Base-by-base conservation (phyloP, 2,329 filamentous ascomycete genomes). In the Grosmannia serpens region DNA sequence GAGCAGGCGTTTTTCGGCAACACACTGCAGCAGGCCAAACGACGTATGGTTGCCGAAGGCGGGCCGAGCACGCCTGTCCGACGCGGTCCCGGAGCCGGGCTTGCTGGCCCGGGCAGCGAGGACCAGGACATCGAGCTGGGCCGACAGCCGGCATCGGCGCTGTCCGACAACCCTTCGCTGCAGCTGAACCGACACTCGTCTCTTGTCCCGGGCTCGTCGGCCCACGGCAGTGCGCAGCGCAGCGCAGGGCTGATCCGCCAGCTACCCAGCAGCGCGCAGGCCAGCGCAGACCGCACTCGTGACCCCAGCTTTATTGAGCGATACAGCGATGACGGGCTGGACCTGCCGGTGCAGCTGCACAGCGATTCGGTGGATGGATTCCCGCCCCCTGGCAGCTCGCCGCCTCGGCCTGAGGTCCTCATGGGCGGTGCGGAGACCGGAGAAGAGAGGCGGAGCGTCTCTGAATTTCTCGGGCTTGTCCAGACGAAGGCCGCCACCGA, bases 81-180 rank as follows among this genome's bases (percentile, higher is more conserved):
- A 20, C 61, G 57, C 5, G 27, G 55, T 7, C 17, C 4, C 47
- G 35, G 1, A 22, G 52, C 2, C 6, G 53, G 26, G 2, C 27
- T 33, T 9, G 15, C 6, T 5, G 53, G 35, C 15, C 15, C 10
- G 44, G 47, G 17, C 27, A 7, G 29, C 50, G 68, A 68, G 41
- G 69, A 68, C 0, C 62, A 66, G 4, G 63, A 60, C 4, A 53
- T 69, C 24, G 90, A 95, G 69, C 70, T 89, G 27, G 88, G 85
- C 24, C 83, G 89, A 70, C 82, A 88, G 49, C 86, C 81, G 1
- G 80, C 77, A 0, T 78, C 81, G 0, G 80, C 82, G 9, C 78
- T 94, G 57, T 81, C 83, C 5, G 87, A 95, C 60, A 81, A 85
- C 20, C 68, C 77, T 1, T 63, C 62, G 6, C 63, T 63, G 66